Base-by-base conservation (phyloP, 768 basidiomycete genomes). In the Suillus lakei region DNA sequence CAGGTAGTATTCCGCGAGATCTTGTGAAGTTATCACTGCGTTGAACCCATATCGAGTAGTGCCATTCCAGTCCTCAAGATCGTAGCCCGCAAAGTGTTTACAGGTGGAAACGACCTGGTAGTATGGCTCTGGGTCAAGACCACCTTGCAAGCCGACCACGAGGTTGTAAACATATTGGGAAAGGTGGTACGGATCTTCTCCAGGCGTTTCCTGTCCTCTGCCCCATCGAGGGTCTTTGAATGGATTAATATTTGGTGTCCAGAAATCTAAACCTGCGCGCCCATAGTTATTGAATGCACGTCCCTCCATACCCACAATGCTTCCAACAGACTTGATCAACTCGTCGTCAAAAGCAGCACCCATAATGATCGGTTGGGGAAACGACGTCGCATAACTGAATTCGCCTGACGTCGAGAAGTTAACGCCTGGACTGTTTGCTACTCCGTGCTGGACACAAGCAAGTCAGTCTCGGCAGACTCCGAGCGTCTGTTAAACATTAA, bases 221-320 rank as follows among this genome's bases (percentile, higher is more conserved):
- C 86, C 86, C 86, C 87, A 88, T 15, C 86, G 85, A 50, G 87
- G 86, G 66, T 88, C 87, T 64, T 82, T 86, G 80, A 88, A 88
- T 0, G 86, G 73, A 65, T 75, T 76, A 44, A 78, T 75, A 66
- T 88, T 88, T 6, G 86, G 87, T 0, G 87, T 86, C 71, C 82
- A 88, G 71, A 80, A 87, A 71, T 86, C 84, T 38, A 87, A 72
- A 0, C 86, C 87, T 4, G 86, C 84, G 13, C 81, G 79, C 13
- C 81, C 82, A 34, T 72, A 77, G 60, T 88, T 88, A 73, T 84
- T 85, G 79, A 86, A 87, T 3, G 86, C 85, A 15, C 87, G 81
- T 1, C 83, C 84, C 69, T 88, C 86, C 0, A 82, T 87, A 62
- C 86, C 85, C 71, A 87, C 80, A 39, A 86, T 74, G 5, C 80